phyloP scores from a whole-genome alignment of 2,329 filamentous ascomycete species.

The Mariannaea elegans region DNA sequence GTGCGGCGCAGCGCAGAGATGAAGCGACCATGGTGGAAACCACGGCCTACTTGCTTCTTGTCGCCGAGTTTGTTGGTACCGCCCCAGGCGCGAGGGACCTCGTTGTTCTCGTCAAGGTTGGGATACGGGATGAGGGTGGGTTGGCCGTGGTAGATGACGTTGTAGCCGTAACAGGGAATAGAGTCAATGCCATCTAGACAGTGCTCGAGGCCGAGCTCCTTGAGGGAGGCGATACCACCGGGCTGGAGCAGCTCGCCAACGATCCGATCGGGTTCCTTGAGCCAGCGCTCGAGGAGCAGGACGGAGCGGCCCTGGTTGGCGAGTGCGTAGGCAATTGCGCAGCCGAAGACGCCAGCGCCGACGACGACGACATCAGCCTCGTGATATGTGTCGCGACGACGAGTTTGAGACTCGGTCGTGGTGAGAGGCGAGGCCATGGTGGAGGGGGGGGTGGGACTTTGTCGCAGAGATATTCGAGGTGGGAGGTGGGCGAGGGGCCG shows the following conservation, averaged over 20 bases:
- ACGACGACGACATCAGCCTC: conserved; percentile 89
- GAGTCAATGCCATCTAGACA: conserved; percentile 92
- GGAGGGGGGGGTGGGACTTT: conserved; percentile 27
- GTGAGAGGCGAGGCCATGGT: conserved; percentile 46
- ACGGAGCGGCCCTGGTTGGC: conserved; percentile 92
- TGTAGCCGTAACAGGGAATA: conserved; percentile 83
- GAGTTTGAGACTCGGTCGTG: conserved; percentile 51
- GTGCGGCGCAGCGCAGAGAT: conserved; percentile 82
- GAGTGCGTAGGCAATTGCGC: conserved; percentile 83
- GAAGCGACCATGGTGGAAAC: conserved; percentile 95
- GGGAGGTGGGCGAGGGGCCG: conserved; percentile 26
- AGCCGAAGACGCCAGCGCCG: conserved; percentile 90
- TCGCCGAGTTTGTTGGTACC: conserved; percentile 44
- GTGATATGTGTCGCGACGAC: conserved; percentile 64
- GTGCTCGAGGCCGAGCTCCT: conserved; percentile 80
- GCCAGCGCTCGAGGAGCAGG: conserved; percentile 84
- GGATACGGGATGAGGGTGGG: conserved; percentile 84
- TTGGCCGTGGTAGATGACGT: conserved; percentile 82
- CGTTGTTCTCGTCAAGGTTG: conserved; percentile 59
- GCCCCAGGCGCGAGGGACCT: conserved; percentile 49
- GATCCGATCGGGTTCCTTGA: conserved; percentile 94
- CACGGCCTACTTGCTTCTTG: conserved; percentile 71
- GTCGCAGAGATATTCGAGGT: conserved; percentile 14
- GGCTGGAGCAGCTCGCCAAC: conserved; percentile 96
- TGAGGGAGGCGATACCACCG: conserved; percentile 83